Conservation (phyloP, 2,329 filamentous ascomycete genomes). For the Diplodia corticola region DNA sequence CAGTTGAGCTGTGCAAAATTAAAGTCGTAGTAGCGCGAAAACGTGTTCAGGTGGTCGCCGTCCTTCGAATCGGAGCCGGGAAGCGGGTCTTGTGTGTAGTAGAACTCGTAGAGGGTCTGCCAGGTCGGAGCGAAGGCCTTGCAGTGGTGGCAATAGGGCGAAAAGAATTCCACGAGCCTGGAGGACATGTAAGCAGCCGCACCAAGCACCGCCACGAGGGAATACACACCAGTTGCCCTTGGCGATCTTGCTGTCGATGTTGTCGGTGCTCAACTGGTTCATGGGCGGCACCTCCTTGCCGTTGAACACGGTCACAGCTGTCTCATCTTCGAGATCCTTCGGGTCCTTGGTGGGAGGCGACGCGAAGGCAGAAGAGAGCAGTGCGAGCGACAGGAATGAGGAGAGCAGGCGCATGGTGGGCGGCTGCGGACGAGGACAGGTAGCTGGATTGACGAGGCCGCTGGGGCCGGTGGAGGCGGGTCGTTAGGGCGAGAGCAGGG, state of each 20-base stretch:
- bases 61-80: constrained; percentile 50
- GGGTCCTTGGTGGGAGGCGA: not conserved
- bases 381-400: constrained; percentile 18
- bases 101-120: constrained; percentile 94
- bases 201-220: not conserved
- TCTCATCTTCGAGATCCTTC: not conserved
- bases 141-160: constrained; percentile 67
- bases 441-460: constrained; percentile 19
- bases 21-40: constrained; percentile 83
- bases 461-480: constrained; percentile 8
- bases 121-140: constrained; percentile 76
- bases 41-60: constrained; percentile 61
- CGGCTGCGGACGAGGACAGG: constrained; percentile 3
- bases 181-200: not conserved
- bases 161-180: constrained; percentile 53
- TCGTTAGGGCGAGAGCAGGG: not conserved
- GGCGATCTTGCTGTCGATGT: constrained; percentile 58
- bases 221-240: constrained; percentile 65
- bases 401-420: constrained; percentile 21
- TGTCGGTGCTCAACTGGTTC: constrained; percentile 59
- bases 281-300: constrained; percentile 66
- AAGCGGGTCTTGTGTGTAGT: constrained; percentile 80
- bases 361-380: constrained; percentile 15
- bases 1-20: constrained; percentile 87
- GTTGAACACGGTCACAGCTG: constrained; percentile 61